A percentile compares a stretch with the other conserved stretches of the same genome.
Evolutionary conservation across 2,329 filamentous ascomycete species (phyloP).

Genomic region (Emergomyces orientalis): DNA sequence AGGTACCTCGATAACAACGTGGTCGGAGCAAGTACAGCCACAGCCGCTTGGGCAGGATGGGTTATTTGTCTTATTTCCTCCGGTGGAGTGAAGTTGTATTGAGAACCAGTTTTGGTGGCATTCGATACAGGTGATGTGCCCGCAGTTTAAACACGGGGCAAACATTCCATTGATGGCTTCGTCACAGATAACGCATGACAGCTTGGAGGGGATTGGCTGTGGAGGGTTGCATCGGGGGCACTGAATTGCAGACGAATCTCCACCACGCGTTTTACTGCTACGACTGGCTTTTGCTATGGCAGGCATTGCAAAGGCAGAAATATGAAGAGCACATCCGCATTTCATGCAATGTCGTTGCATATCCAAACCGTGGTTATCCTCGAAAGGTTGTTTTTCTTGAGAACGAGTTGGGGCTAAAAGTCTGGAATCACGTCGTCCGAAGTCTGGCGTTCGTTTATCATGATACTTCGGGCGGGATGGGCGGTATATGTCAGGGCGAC

Average conservation of each 20-base stretch:
- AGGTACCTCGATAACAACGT: slow-evolving; percentile 26
- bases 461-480: not conserved
- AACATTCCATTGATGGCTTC: slow-evolving; percentile 37
- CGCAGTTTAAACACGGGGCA: slow-evolving; percentile 40
- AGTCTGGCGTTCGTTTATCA: slow-evolving; percentile 4
- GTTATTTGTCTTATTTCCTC: slow-evolving; percentile 11
- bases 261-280: slow-evolving; percentile 19
- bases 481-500: slow-evolving; percentile 21
- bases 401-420: not conserved
- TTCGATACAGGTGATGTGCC: slow-evolving; percentile 39
- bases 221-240: slow-evolving; percentile 32
- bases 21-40: slow-evolving; percentile 38
- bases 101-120: slow-evolving; percentile 39
- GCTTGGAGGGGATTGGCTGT: slow-evolving; percentile 26
- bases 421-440: slow-evolving; percentile 1
- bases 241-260: slow-evolving; percentile 15
- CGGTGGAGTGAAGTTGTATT: slow-evolving; percentile 9
- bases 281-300: slow-evolving; percentile 15
- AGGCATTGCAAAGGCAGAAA: slow-evolving; percentile 29
- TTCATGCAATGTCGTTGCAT: slow-evolving; percentile 36
- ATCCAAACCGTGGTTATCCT: slow-evolving; percentile 26
- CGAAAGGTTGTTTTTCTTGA: slow-evolving; percentile 1
- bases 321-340: slow-evolving; percentile 31
- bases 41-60: slow-evolving; percentile 39
- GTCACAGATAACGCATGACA: slow-evolving; percentile 38